Percentiles rank a stretch among this genome's conserved stretches.
Evolutionary conservation across 2,329 filamentous ascomycete species (phyloP).

Genomic region (Setomelanomma holmii): DNA sequence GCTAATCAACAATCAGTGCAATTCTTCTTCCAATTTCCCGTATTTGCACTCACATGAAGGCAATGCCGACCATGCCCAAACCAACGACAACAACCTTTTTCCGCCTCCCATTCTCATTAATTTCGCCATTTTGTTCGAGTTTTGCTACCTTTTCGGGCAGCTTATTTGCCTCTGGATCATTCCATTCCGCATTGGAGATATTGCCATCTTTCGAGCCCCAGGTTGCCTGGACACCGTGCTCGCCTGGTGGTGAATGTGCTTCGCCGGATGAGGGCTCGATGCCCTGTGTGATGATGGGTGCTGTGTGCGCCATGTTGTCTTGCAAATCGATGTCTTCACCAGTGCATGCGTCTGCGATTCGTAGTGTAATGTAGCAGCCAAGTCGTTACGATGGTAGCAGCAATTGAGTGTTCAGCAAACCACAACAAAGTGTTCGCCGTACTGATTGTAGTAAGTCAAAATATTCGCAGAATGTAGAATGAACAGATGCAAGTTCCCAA

Average conservation of each 20-base stretch:
- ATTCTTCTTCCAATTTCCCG: neutral
- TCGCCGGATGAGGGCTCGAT: slow-evolving; percentile 42
- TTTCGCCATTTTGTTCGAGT: slow-evolving; percentile 32
- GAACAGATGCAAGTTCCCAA: neutral
- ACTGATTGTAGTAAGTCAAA: too few relatives aligned
- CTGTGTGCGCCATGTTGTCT: slow-evolving; percentile 3
- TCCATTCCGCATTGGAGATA: slow-evolving; percentile 56
- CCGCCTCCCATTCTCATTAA: slow-evolving; percentile 43
- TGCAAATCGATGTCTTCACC: neutral
- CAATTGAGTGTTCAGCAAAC: slow-evolving; percentile 1
- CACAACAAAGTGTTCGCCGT: slow-evolving; percentile 8
- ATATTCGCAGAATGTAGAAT: neutral
- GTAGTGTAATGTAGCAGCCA: neutral
- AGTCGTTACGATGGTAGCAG: neutral
- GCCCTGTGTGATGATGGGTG: slow-evolving; percentile 40
- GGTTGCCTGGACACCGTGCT: slow-evolving; percentile 28
- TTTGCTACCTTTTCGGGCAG: slow-evolving; percentile 53
- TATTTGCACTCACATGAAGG: slow-evolving; percentile 75
- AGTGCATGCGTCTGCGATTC: neutral
- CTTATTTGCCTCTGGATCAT: slow-evolving; percentile 55
- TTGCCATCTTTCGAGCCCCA: slow-evolving; percentile 38
- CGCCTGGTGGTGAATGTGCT: slow-evolving; percentile 37
- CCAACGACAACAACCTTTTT: slow-evolving; percentile 84
- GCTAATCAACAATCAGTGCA: slow-evolving; percentile 54
- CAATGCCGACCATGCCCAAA: slow-evolving; percentile 89